Evolutionary conservation across 352 stramenopile species (phyloP).

Genomic region (Pythium utonaiense): DNA sequence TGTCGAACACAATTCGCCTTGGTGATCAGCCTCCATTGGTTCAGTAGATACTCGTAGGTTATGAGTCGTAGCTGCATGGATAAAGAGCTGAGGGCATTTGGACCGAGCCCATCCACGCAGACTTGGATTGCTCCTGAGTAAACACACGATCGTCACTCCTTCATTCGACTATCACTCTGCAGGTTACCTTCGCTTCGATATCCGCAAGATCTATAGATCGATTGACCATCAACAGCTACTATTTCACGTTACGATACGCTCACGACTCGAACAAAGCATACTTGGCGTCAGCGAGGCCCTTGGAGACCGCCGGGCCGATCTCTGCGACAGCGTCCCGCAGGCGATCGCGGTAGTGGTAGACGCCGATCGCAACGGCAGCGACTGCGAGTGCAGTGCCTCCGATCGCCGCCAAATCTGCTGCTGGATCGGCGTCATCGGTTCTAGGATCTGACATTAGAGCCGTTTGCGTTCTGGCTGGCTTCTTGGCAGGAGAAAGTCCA

Average conservation of each 20-base stretch:
- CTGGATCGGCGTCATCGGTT: neutral
- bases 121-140: neutral
- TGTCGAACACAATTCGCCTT: no score
- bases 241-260: conserved; percentile 7
- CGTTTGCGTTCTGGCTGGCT: neutral
- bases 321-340: conserved; percentile 41
- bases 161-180: neutral
- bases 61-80: no score
- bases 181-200: no score
- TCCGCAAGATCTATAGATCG: no score
- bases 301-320: conserved; percentile 48
- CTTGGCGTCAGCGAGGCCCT: conserved; percentile 57
- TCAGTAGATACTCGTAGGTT: no score
- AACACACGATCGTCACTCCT: neutral
- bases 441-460: neutral
- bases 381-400: conserved; percentile 47
- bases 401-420: conserved; percentile 20
- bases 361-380: conserved; percentile 38
- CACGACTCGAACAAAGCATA: conserved; percentile 61
- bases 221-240: no score
- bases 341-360: conserved; percentile 45
- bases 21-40: no score
- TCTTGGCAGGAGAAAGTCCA: no score
- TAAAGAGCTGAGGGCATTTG: no score
- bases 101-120: neutral